These are phyloP conservation scores for Melampsora americana DNA, from an alignment of 1,284 basidiomycete genomes.

Conservation along the genomic window DNA sequence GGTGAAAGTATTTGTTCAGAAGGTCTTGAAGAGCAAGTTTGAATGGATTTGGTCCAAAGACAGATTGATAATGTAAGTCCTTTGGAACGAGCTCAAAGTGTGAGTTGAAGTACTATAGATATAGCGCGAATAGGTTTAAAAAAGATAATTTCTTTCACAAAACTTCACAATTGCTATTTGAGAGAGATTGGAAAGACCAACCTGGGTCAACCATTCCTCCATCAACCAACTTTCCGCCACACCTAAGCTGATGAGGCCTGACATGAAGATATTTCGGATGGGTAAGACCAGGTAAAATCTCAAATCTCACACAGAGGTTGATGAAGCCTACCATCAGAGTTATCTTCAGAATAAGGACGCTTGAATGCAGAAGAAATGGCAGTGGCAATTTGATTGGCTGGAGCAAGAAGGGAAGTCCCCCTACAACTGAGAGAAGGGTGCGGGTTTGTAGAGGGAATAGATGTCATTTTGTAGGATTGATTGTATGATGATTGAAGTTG, in stretches of 20 bases:
- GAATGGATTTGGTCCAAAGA: slow-evolving; percentile 24
- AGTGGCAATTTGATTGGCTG: not conserved
- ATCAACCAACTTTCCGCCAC: slow-evolving; percentile 35
- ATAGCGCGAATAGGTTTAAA: not conserved
- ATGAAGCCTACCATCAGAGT: not conserved
- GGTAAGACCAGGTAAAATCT: not conserved
- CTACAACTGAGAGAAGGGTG: not conserved
- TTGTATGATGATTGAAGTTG: no score
- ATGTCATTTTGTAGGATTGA: not conserved
- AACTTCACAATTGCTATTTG: not conserved
- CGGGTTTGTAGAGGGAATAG: not conserved
- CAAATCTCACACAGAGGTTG: not conserved
- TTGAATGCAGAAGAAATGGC: slow-evolving; percentile 2
- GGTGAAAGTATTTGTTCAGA: slow-evolving; percentile 33
- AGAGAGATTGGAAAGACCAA: slow-evolving; percentile 3
- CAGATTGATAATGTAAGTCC: slow-evolving; percentile 28
- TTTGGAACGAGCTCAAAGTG: slow-evolving; percentile 5
- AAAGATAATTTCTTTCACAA: not conserved
- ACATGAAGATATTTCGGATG: not conserved
- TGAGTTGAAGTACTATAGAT: slow-evolving; percentile 2
- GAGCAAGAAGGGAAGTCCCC: not conserved
- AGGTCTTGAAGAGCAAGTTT: slow-evolving; percentile 11
- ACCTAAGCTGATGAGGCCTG: slow-evolving; percentile 21
- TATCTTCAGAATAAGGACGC: not conserved
- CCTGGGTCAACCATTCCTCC: slow-evolving; percentile 19